Base-by-base conservation (phyloP, 495 filamentous ascomycete genomes). In the Aspergillus indologenus region DNA sequence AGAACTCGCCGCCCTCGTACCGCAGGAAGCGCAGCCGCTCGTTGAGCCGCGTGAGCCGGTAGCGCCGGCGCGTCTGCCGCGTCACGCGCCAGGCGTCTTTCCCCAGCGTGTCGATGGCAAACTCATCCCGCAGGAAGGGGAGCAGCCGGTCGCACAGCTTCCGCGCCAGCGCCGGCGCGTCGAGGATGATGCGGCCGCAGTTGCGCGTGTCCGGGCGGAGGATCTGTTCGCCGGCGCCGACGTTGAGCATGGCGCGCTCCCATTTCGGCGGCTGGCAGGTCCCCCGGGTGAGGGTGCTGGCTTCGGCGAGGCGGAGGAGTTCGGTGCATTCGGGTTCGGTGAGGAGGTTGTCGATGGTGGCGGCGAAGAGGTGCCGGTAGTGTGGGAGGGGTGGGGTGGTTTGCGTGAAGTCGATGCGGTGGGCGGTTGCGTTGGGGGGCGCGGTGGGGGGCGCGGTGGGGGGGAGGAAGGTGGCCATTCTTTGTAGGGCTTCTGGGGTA, bases 11-110 rank as follows among this genome's bases (percentile, higher is more conserved):
- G 6, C 79, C 74, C 1, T 79, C 83, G 68, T 96, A 96, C 64
- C 82, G 88, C 45, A 96, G 72, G 69, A 96, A 92, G 34, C 91
- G 75, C 72, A 96, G 78, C 47, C 91, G 71, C 65, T 96, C 86
- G 71, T 96, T 94, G 44, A 91, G 67, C 31, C 85, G 65, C 0
- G 74, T 79, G 53, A 90, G 66, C 57, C 71, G 73, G 76, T 81
- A 89, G 1, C 68, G 71, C 56, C 85, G 79, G 0, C 69, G 65
- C 15, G 63, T 65, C 0, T 73, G 64, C 0, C 82, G 82, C 2
- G 81, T 82, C 11, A 85, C 69, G 1, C 55, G 47, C 0, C 26
- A 29, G 4, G 76, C 67, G 44, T 59, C 60, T 26, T 80, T 73
- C 3, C 75, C 61, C 34, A 85, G 40, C 0, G 20, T 34, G 1